Base-by-base conservation (phyloP, 768 basidiomycete genomes). In the Kwoniella newhampshirensis region DNA sequence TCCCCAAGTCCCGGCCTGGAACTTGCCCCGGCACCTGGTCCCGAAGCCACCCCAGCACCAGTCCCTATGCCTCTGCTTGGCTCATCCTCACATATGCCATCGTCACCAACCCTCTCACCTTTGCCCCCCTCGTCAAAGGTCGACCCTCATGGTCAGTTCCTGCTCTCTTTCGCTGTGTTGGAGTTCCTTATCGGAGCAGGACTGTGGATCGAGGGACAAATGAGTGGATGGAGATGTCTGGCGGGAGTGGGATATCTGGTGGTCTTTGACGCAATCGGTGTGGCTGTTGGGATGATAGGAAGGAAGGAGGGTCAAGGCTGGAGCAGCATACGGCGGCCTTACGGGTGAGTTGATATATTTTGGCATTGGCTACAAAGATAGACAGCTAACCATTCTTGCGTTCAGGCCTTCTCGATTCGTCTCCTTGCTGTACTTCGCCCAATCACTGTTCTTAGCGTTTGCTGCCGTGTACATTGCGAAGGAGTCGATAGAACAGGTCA, bases 201-300 rank as follows among this genome's bases (percentile, higher is more conserved):
- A 17, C 52, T 98, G 8, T 99, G 96, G 96, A 86, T 91, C 0
- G 81, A 81, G 21, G 93, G 92, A 1, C 96, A 99, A 76, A 85
- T 86, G 59, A 83, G 85, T 20, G 92, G 92, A 17, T 91, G 90
- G 45, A 78, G 98, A 26, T 82, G 87, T 7, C 85, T 87, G 53
- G 94, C 94, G 1, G 96, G 91, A 0, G 76, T 99, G 17, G 96
- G 94, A 0, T 99, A 99, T 72, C 88, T 94, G 85, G 85, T 94
- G 21, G 91, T 97, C 1, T 99, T 97, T 70, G 94, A 98, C 73
- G 83, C 91, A 2, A 80, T 92, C 60, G 93, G 93, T 0, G 82
- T 94, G 4, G 84, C 74, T 18, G 74, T 87, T 21, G 80, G 77
- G 39, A 77, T 75, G 36, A 62, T 65, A 28, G 73, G 66, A 36